These are phyloP conservation scores for Phytophthora megakarya DNA, from an alignment of 352 stramenopile species.

Conservation along the genomic window DNA sequence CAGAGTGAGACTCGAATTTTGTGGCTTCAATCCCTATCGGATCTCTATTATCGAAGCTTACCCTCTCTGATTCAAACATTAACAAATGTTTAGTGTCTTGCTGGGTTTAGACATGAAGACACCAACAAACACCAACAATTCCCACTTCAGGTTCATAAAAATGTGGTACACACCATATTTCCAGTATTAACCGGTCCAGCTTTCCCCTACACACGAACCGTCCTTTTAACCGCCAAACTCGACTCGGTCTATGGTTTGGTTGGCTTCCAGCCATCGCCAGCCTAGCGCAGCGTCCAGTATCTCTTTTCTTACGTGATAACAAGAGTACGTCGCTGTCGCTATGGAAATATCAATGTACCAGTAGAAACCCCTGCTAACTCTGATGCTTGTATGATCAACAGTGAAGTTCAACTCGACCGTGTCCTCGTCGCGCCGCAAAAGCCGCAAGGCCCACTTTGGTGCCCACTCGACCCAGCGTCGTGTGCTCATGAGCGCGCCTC, in stretches of 20 bases:
- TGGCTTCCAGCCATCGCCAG: slow-evolving; percentile 23
- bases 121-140: too few relatives aligned
- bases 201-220: slow-evolving; percentile 23
- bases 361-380: not conserved
- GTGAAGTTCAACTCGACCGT: slow-evolving; percentile 96
- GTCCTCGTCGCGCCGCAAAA: slow-evolving; percentile 97
- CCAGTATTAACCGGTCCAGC: slow-evolving; percentile 22
- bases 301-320: slow-evolving; percentile 88
- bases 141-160: too few relatives aligned
- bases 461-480: slow-evolving; percentile 96
- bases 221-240: slow-evolving; percentile 22
- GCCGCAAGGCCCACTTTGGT: slow-evolving; percentile 99
- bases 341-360: not conserved
- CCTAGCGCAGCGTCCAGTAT: slow-evolving; percentile 49
- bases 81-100: too few relatives aligned
- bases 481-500: slow-evolving; percentile 97
- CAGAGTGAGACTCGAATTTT: too few relatives aligned
- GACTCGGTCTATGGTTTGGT: slow-evolving; percentile 23
- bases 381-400: slow-evolving; percentile 31
- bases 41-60: too few relatives aligned
- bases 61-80: too few relatives aligned
- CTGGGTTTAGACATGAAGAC: too few relatives aligned
- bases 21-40: too few relatives aligned
- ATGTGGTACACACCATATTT: too few relatives aligned
- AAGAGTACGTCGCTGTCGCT: slow-evolving; percentile 65